A percentile compares a stretch with the other conserved stretches of the same genome.
Evolutionary conservation across 331 rosid genomes (phyloP).

Genomic region (Ulmus americana): DNA sequence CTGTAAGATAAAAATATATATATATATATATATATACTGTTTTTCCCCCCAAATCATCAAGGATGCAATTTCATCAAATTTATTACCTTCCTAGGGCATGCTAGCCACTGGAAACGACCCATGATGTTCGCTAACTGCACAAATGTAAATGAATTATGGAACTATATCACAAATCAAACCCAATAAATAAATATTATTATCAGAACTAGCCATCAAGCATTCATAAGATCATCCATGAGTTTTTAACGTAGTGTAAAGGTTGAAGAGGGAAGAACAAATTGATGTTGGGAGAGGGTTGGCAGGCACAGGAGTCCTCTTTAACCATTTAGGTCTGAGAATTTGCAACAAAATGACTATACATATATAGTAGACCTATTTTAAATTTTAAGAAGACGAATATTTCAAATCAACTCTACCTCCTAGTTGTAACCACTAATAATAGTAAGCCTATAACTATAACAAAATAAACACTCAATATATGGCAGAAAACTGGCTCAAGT

Average conservation of each 20-base stretch:
- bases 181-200: conserved; percentile 5
- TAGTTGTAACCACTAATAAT: background rate
- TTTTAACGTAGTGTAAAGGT: background rate
- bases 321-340: background rate
- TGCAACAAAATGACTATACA: background rate
- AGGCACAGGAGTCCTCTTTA: background rate
- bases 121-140: conserved; percentile 86
- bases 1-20: conserved; percentile 13
- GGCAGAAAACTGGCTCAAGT: too few species aligned
- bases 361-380: background rate
- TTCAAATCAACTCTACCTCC: background rate
- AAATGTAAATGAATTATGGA: conserved; percentile 20
- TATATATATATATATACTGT: too few species aligned
- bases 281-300: background rate
- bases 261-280: too few species aligned
- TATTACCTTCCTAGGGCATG: conserved; percentile 94
- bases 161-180: conserved; percentile 20
- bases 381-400: background rate
- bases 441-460: background rate
- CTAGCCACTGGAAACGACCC: conserved; percentile 87
- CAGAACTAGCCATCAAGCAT: background rate
- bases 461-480: background rate
- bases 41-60: conserved; percentile 14
- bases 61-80: conserved; percentile 10
- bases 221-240: background rate